phyloP scores from a whole-genome alignment of 2,329 filamentous ascomycete genomes.

The Aspergillus sp. region DNA sequence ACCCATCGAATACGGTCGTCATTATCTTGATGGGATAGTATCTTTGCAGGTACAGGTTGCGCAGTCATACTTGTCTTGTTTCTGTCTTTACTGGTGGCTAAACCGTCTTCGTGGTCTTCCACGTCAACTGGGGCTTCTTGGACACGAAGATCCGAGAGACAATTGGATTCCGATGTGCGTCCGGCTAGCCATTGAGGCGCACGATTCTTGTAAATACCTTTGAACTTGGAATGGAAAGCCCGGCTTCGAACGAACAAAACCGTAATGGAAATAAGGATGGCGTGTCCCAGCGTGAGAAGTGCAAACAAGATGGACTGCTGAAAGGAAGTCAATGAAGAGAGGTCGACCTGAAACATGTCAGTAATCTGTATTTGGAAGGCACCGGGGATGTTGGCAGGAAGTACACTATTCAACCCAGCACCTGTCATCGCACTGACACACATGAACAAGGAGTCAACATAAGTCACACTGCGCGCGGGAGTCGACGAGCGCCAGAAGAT shows the following conservation, averaged over 20 bases:
- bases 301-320: slow-evolving; percentile 62
- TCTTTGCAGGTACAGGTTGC: slow-evolving; percentile 1
- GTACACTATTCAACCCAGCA: slow-evolving; percentile 59
- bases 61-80: slow-evolving; percentile 3
- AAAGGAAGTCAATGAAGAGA: slow-evolving; percentile 58
- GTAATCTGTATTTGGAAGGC: neutral
- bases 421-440: slow-evolving; percentile 61
- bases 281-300: slow-evolving; percentile 59
- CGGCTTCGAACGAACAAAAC: slow-evolving; percentile 56
- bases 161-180: neutral
- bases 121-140: neutral
- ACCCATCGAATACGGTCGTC: slow-evolving; percentile 18
- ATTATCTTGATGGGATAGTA: neutral
- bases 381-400: slow-evolving; percentile 20
- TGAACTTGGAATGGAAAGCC: slow-evolving; percentile 57
- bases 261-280: slow-evolving; percentile 60
- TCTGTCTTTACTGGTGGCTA: neutral
- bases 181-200: slow-evolving; percentile 8
- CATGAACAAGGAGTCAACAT: slow-evolving; percentile 61
- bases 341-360: slow-evolving; percentile 25
- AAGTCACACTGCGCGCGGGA: slow-evolving; percentile 48
- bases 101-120: neutral
- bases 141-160: neutral
- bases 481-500: slow-evolving; percentile 54
- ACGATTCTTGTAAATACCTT: slow-evolving; percentile 42